These are phyloP conservation scores for Ceratocystis smalleyi DNA, from an alignment of 2,329 filamentous ascomycete species.

Conservation along the genomic window DNA sequence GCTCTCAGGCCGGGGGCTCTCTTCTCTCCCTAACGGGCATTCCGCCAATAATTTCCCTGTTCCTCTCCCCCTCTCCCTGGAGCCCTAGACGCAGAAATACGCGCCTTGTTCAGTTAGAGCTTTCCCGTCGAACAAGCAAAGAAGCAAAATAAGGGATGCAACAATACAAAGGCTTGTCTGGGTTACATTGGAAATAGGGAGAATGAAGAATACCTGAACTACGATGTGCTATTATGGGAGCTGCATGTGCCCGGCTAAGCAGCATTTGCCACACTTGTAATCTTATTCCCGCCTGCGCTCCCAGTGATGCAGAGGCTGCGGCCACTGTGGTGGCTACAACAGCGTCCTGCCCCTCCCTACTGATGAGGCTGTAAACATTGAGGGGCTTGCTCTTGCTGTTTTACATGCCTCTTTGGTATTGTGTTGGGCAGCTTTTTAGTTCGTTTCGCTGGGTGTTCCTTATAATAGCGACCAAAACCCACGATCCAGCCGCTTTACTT, in stretches of 20 bases:
- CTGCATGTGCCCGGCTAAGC: background rate
- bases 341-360: background rate
- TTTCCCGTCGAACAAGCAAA: background rate
- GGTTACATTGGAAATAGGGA: background rate
- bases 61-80: background rate
- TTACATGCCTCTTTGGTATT: background rate
- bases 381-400: background rate
- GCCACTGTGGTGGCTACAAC: background rate
- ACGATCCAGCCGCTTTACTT: too few species aligned
- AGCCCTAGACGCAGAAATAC: background rate
- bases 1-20: background rate
- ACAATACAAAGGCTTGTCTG: background rate
- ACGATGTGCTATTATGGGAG: background rate
- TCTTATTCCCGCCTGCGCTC: background rate
- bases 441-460: too few species aligned
- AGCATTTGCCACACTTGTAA: background rate
- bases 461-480: too few species aligned
- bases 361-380: background rate
- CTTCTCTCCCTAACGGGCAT: background rate
- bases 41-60: background rate
- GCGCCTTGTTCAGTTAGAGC: background rate
- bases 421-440: background rate
- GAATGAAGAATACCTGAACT: background rate
- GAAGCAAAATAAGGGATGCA: constrained; percentile 1
- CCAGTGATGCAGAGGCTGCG: background rate